Evolutionary conservation across 75 land plant genomes (phyloP).

Genomic region (Cryptomeria japonica): DNA sequence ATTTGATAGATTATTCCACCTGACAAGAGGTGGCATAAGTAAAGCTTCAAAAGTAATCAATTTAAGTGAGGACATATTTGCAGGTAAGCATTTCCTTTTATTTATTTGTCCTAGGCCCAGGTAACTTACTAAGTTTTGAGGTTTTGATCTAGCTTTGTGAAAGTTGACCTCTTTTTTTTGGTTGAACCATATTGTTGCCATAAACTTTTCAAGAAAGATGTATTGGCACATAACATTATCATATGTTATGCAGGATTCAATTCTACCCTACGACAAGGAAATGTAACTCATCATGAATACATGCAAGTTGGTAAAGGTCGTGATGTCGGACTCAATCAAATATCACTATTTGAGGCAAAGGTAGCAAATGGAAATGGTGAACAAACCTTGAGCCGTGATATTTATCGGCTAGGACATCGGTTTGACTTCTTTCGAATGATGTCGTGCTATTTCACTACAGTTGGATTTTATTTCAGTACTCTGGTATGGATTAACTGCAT

Average conservation of each 20-base stretch:
- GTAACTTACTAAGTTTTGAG: too few species aligned
- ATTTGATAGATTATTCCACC: constrained; percentile 92
- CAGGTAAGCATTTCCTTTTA: constrained; percentile 34
- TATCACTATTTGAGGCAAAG: constrained; percentile 91
- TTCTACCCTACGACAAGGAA: constrained; percentile 73
- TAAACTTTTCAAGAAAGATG: too few species aligned
- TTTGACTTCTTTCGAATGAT: constrained; percentile 96
- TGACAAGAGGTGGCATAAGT: constrained; percentile 93
- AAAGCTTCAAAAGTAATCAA: constrained; percentile 94
- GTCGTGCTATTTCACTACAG: constrained; percentile 84
- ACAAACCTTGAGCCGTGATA: constrained; percentile 87
- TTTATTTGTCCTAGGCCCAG: too few species aligned
- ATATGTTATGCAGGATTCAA: constrained; percentile 61
- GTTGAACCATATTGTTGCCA: too few species aligned
- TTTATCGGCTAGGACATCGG: constrained; percentile 83
- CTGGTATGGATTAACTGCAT: constrained; percentile 35
- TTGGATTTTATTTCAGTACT: constrained; percentile 87
- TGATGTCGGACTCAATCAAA: constrained; percentile 94
- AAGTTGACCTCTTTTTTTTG: too few species aligned
- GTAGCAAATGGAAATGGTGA: constrained; percentile 93
- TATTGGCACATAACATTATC: neutral
- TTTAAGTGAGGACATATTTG: constrained; percentile 95
- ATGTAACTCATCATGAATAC: constrained; percentile 89
- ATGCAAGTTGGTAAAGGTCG: constrained; percentile 98
- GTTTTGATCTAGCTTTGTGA: too few species aligned